Base-by-base conservation (phyloP, 495 filamentous ascomycete genomes). In the Thermothielavioides terrestris region DNA sequence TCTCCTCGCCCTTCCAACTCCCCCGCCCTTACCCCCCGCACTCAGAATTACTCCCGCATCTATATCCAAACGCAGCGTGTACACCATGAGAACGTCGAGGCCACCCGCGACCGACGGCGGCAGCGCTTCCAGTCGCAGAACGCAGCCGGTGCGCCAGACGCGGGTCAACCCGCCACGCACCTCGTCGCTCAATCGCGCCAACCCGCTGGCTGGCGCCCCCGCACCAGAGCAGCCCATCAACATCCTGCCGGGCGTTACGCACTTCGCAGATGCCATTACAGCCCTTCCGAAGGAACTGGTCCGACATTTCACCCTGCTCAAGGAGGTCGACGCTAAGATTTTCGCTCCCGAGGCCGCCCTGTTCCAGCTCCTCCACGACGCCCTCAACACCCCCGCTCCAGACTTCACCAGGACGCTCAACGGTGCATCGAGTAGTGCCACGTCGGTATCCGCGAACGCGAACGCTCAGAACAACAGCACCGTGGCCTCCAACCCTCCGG, bases 241-340 rank as follows among this genome's bases (percentile, higher is more conserved):
- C 54, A 76, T 98, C 71, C 94, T 91, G 58, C 94, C 92, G 44
- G 94, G 89, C 21, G 84, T 96, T 52, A 89, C 87, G 23, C 86
- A 91, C 69, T 99, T 97, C 67, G 85, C 90, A 48, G 89, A 97
- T 66, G 81, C 89, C 39, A 86, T 96, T 57, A 84, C 85, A 17
- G 91, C 94, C 21, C 81, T 99, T 5, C 92, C 92, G 7, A 86
- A 88, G 62, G 92, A 99, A 62, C 88, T 95, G 45, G 86, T 94
- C 48, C 79, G 88, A 52, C 91, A 99, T 65, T 95, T 94, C 61
- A 92, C 89, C 6, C 77, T 96, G 37, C 72, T 99, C 42, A 95
- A 95, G 58, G 92, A 99, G 66, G 92, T 96, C 27, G 94, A 99
- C 71, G 91, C 92, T 42, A 99, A 99, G 68, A 80, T 88, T 45